Evolutionary conservation across 306 rosid genomes (phyloP).

Genomic region (Fragaria nilgerrensis): DNA sequence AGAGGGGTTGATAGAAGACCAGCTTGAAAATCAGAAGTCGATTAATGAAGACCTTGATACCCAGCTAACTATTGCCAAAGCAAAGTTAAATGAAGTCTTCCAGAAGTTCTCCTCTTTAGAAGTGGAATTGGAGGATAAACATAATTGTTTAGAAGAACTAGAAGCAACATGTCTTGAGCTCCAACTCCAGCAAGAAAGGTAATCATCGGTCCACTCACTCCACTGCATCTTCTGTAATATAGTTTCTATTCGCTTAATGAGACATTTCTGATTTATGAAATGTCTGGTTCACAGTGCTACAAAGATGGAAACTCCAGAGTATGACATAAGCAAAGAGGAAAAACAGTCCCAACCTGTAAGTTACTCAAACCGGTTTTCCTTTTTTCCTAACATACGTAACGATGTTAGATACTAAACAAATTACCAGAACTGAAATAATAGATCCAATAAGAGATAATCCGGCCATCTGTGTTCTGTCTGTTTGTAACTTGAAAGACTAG

Average conservation of each 20-base stretch:
- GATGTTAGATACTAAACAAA: not conserved
- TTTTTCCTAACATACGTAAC: not conserved
- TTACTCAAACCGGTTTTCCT: not conserved
- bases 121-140: conserved; percentile 70
- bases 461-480: not conserved
- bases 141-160: conserved; percentile 61
- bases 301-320: conserved; percentile 54
- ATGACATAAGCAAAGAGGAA: conserved; percentile 43
- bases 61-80: conserved; percentile 53
- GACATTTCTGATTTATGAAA: conserved; percentile 22
- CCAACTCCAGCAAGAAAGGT: conserved; percentile 91
- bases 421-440: not conserved
- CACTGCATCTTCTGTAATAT: not conserved
- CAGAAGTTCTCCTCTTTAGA: conserved; percentile 69
- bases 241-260: not conserved
- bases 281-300: conserved; percentile 45
- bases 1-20: conserved; percentile 41
- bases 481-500: not conserved
- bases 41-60: conserved; percentile 44
- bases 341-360: conserved; percentile 66
- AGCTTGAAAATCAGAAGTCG: conserved; percentile 39
- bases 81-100: conserved; percentile 49
- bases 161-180: conserved; percentile 84
- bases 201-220: conserved; percentile 1
- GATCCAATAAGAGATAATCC: not conserved